Evolutionary conservation across 225 moss, liverwort and hornwort species (phyloP), one percentile per base, ranked within the genome.

Genomic region (Climacium dendroides): DNA sequence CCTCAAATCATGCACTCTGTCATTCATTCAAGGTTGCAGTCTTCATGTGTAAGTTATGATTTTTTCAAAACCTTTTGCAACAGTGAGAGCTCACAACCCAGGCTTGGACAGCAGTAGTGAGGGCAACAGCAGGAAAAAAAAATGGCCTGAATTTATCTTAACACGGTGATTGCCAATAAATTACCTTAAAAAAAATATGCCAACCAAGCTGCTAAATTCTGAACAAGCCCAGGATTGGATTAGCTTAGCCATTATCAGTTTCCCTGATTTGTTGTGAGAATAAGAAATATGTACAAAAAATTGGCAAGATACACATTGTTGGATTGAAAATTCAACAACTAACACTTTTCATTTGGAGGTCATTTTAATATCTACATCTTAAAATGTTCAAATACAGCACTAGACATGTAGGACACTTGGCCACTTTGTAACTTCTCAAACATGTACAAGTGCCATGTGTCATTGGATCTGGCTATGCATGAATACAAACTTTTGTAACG

Each of bases 321-420:
- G 15, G 25, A 25, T 70, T 67, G 13, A 7, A 37, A 7, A 4
- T 73, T 43, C 16, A 26, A 71, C 4, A 29, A 1, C 72, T 45
- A 28, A 5, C 13, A 15, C 28, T 9, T 7, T 30, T 47, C 30
- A 74, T 12, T 19, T 30, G 32, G 74, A 74, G 12, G 4, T 32
- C 2, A 0, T 32, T 32, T 48, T 19, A 3, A 25, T 9, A 13
- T 48, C 13, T 5, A 13, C 32, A 32, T 13, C 20, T 74, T 32
- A 12, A 3, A 16, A 9, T 32, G 74, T 19, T 32, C 48, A 48
- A 20, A 50, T 19, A 20, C 0, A 0, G 5, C 13, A 50, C 12
- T 11, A 20, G 3, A 13, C 0, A 13, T 20, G 30, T 50, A 50
- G 74, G 13, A 13, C 1, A 11, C 20, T 50, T 32, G 50, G 2